These are phyloP conservation scores for Exophiala sideris DNA, from an alignment of 2,329 filamentous ascomycete genomes.

Conservation along the genomic window DNA sequence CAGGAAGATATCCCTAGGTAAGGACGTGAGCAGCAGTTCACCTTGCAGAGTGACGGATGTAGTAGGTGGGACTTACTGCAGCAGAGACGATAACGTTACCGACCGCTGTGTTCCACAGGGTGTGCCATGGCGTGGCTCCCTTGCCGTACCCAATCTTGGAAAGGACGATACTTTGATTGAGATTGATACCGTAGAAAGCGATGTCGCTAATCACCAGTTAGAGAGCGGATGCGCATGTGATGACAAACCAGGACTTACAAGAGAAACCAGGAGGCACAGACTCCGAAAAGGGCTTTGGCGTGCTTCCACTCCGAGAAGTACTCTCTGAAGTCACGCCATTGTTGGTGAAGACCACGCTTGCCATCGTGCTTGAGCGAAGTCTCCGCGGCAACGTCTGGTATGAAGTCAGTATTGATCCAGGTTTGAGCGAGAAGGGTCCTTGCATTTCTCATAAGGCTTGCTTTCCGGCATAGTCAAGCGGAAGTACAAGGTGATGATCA, in stretches of 20 bases:
- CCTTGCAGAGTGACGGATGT: neutral
- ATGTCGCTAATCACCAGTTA: conserved; percentile 23
- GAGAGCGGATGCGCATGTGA: neutral
- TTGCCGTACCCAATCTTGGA: conserved; percentile 34
- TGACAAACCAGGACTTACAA: conserved; percentile 14
- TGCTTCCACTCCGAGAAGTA: conserved; percentile 35
- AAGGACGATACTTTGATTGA: conserved; percentile 37
- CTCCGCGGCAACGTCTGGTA: conserved; percentile 14
- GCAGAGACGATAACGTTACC: conserved; percentile 36
- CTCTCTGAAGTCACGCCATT: conserved; percentile 31
- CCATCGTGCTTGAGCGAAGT: conserved; percentile 13
- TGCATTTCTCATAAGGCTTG: conserved; percentile 17
- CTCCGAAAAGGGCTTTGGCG: conserved; percentile 35
- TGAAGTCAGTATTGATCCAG: neutral
- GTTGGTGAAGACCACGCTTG: conserved; percentile 14
- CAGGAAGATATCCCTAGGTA: conserved; percentile 26
- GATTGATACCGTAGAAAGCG: conserved; percentile 36
- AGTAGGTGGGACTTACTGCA: conserved; percentile 21
- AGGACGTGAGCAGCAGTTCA: neutral
- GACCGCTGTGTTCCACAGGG: conserved; percentile 35
- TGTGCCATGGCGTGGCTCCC: conserved; percentile 32
- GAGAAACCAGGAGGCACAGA: conserved; percentile 34
- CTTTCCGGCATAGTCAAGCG: conserved; percentile 29
- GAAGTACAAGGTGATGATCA: conserved; percentile 28
- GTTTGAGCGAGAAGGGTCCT: neutral